phyloP scores from a whole-genome alignment of 1,139 yeast genomes.

The Hanseniaspora sp. region DNA sequence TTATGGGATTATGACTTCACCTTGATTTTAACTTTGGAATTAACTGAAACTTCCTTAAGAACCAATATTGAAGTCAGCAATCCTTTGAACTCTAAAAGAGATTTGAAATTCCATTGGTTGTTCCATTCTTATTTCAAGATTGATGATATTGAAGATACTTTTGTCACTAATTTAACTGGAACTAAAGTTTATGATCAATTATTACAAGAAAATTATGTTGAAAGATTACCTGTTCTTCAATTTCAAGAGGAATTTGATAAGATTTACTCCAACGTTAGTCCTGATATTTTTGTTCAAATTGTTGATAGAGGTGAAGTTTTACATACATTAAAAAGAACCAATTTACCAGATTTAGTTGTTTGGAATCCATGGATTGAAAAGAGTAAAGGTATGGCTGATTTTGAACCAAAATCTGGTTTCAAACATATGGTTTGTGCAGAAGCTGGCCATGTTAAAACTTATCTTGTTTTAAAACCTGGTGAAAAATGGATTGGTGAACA shows the following conservation, averaged over 20 bases:
- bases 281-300: slow-evolving; percentile 48
- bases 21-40: slow-evolving; percentile 54
- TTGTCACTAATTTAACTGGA: slow-evolving; percentile 68
- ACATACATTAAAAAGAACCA: slow-evolving; percentile 52
- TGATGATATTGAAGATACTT: slow-evolving; percentile 63
- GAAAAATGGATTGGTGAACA: slow-evolving; percentile 63
- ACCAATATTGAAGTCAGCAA: slow-evolving; percentile 70
- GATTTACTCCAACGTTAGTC: slow-evolving; percentile 55
- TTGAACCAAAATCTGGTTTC: slow-evolving; percentile 74
- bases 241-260: slow-evolving; percentile 77
- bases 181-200: slow-evolving; percentile 66
- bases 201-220: slow-evolving; percentile 48
- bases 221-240: slow-evolving; percentile 60
- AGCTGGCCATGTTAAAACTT: slow-evolving; percentile 75
- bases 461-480: slow-evolving; percentile 53
- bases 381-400: slow-evolving; percentile 72
- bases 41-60: slow-evolving; percentile 43
- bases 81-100: slow-evolving; percentile 38
- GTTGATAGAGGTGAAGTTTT: slow-evolving; percentile 59
- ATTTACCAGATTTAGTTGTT: slow-evolving; percentile 79
- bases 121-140: slow-evolving; percentile 84
- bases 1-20: slow-evolving; percentile 71
- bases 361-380: slow-evolving; percentile 96
- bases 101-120: slow-evolving; percentile 82
- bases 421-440: slow-evolving; percentile 85